Evolutionary conservation across 2,329 filamentous ascomycete genomes (phyloP).

Genomic region (Aspergillus felis): DNA sequence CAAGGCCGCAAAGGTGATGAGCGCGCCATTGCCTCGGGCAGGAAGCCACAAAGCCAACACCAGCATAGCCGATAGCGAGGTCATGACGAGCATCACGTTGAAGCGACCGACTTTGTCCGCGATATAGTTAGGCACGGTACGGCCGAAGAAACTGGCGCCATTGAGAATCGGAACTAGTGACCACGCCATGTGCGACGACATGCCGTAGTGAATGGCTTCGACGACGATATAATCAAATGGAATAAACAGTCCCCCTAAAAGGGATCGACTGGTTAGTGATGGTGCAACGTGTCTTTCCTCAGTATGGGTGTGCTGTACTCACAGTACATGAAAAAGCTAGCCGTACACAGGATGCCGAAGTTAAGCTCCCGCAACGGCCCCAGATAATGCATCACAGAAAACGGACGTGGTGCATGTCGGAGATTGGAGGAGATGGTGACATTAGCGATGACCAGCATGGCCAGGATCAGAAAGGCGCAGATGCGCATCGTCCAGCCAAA

Average conservation of each 20-base stretch:
- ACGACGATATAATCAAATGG: not conserved
- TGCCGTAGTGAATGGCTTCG: not conserved
- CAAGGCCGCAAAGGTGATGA: slow-evolving; percentile 1
- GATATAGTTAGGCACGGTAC: not conserved
- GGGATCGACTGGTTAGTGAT: too few relatives aligned
- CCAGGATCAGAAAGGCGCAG: slow-evolving; percentile 56
- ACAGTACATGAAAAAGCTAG: too few relatives aligned
- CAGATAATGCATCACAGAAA: too few relatives aligned
- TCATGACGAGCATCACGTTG: slow-evolving; percentile 3
- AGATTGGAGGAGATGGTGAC: not conserved
- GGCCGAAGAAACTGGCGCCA: slow-evolving; percentile 2
- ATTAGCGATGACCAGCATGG: slow-evolving; percentile 38
- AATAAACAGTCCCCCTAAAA: not conserved
- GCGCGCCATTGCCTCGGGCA: not conserved
- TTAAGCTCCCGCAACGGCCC: too few relatives aligned
- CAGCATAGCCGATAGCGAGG: not conserved
- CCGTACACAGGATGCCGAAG: too few relatives aligned
- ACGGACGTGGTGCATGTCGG: too few relatives aligned
- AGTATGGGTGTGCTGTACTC: too few relatives aligned
- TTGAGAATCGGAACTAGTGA: not conserved
- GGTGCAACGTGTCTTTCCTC: too few relatives aligned
- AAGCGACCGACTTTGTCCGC: slow-evolving; percentile 4
- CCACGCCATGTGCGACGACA: not conserved
- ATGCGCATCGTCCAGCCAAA: slow-evolving; percentile 54
- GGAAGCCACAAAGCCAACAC: slow-evolving; percentile 8